Conservation (phyloP, 768 basidiomycete genomes). For the Tylopilus cervinicoccineus region DNA sequence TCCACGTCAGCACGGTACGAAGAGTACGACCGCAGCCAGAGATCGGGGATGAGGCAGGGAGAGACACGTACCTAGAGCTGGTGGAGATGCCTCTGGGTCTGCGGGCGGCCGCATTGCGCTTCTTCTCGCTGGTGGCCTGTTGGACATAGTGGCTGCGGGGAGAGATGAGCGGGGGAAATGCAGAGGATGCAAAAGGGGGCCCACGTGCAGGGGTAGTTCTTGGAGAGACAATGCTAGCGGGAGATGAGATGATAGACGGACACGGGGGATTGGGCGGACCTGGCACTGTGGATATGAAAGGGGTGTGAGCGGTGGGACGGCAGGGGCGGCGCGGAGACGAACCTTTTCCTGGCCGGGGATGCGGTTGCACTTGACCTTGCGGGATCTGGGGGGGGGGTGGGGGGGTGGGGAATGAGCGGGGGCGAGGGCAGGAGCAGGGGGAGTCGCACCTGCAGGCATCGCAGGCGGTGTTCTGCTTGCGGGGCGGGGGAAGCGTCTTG, state of each 20-base stretch:
- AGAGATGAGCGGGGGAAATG: conserved; percentile 17
- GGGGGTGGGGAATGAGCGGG: neutral
- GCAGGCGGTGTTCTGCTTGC: conserved; percentile 92
- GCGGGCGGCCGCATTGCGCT: conserved; percentile 56
- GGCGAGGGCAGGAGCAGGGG: neutral
- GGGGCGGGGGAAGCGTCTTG: conserved; percentile 75
- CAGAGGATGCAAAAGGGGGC: conserved; percentile 32
- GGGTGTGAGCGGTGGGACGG: conserved; percentile 11
- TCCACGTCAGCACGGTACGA: conserved; percentile 27
- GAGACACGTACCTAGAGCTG: conserved; percentile 41
- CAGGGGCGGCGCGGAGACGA: conserved; percentile 20
- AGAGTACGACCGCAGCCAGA: conserved; percentile 20
- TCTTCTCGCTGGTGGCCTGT: conserved; percentile 82
- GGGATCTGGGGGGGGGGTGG: conserved; percentile 44
- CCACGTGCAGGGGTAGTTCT: conserved; percentile 91
- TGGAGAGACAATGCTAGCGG: conserved; percentile 72
- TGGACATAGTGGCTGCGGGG: conserved; percentile 67
- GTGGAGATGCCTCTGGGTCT: conserved; percentile 63
- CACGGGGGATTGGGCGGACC: conserved; percentile 38
- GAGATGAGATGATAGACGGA: conserved; percentile 9
- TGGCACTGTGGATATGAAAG: conserved; percentile 50
- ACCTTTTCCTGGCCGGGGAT: conserved; percentile 82
- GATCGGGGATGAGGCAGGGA: conserved; percentile 5
- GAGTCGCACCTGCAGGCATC: conserved; percentile 77
- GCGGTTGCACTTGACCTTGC: conserved; percentile 88